Base-by-base conservation (phyloP, 176 grass and related monocot genomes). In the Eremochloa ophiuroides region DNA sequence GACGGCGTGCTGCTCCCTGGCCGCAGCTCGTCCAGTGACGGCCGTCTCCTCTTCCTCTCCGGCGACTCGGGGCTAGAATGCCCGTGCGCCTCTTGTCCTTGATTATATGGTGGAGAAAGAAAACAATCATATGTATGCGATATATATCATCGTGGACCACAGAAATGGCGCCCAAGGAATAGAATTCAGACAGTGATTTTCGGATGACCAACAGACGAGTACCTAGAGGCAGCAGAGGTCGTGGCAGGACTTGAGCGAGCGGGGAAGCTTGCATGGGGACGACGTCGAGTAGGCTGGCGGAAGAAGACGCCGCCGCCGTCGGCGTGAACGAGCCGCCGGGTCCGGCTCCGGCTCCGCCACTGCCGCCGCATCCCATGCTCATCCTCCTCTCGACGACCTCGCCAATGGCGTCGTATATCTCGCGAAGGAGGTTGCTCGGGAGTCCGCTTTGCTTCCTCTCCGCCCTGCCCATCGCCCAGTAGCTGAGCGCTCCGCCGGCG, bases 381-480 rank as follows among this genome's bases (percentile, higher is more conserved):
- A 73, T 85, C 67, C 88, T 67, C 55, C 92, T 71, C 42, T 85
- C 74, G 29, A 98, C 37, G 60, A 94, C 84, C 80, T 98, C 88
- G 62, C 70, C 37, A 58, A 98, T 85, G 59, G 84, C 86, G 28
- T 98, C 83, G 61, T 93, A 98, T 28, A 98, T 85, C 86, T 98
- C 86, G 30, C 74, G 84, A 15, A 91, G 83, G 66, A 94, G 86
- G 81, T 94, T 98, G 20, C 90, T 89, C 2, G 96, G 96, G 71
- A 98, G 91, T 33, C 85, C 74, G 63, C 79, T 86, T 47, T 88
- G 90, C 76, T 98, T 98, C 78, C 93, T 64, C 84, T 90, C 96
- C 66, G 38, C 53, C 79, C 82, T 82, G 67, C 86, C 88, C 93
- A 98, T 95, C 33, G 31, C 81, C 96, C 96, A 98, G 90, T 98